Percentiles rank a stretch among this genome's conserved stretches.
Conservation (phyloP, 2,329 filamentous ascomycete species). For the Graphiopsis chlorocephala region DNA sequence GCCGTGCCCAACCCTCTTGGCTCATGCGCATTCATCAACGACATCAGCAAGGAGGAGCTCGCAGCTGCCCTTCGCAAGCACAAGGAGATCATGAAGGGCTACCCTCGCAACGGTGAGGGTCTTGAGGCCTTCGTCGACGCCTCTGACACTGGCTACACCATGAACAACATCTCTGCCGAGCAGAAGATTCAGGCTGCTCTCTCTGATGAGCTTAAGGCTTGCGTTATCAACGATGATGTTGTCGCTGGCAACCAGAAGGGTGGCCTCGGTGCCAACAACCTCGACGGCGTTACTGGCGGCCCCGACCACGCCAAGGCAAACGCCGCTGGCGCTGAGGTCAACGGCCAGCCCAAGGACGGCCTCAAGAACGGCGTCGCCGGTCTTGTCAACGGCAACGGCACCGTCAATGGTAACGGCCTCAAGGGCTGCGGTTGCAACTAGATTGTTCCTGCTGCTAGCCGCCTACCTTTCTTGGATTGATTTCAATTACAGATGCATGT, state of each 20-base stretch:
- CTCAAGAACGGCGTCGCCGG: slow-evolving; percentile 12
- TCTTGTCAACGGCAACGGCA: slow-evolving; percentile 6
- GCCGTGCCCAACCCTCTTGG: slow-evolving; percentile 68
- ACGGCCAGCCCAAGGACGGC: slow-evolving; percentile 12
- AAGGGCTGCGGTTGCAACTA: slow-evolving; percentile 13
- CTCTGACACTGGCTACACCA: slow-evolving; percentile 63
- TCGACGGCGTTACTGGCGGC: slow-evolving; percentile 7
- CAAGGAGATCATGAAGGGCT: slow-evolving; percentile 62
- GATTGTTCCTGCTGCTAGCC: not conserved
- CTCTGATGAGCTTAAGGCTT: slow-evolving; percentile 4
- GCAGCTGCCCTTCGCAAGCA: slow-evolving; percentile 58
- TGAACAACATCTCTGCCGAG: slow-evolving; percentile 44
- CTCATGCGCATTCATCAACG: slow-evolving; percentile 66
- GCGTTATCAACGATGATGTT: slow-evolving; percentile 17
- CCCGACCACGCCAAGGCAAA: slow-evolving; percentile 6
- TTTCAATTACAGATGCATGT: not conserved
- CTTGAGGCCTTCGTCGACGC: slow-evolving; percentile 68
- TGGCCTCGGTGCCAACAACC: slow-evolving; percentile 11
- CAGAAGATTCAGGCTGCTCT: slow-evolving; percentile 6
- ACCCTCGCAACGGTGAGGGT: slow-evolving; percentile 62
- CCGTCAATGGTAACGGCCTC: slow-evolving; percentile 3
- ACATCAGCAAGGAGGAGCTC: slow-evolving; percentile 62
- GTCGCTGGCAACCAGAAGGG: slow-evolving; percentile 6
- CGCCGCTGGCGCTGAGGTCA: slow-evolving; percentile 12
- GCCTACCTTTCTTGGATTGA: not conserved